A percentile compares a stretch with the other conserved stretches of the same genome.
These are phyloP conservation scores for Ramaria rubella DNA, from an alignment of 768 basidiomycete species.

Conservation along the genomic window DNA sequence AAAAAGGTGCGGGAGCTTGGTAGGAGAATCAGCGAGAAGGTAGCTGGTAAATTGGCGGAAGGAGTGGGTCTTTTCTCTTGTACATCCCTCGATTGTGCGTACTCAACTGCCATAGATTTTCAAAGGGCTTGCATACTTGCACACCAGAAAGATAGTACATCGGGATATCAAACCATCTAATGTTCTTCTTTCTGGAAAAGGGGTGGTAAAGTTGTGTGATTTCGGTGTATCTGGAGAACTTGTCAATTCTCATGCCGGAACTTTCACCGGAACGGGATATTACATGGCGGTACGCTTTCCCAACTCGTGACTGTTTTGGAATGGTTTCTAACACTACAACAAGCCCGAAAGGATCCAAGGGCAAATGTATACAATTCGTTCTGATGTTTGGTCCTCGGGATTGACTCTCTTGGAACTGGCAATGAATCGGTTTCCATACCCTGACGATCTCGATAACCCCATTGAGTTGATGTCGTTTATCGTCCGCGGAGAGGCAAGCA, in stretches of 20 bases:
- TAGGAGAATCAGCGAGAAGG: constrained; percentile 76
- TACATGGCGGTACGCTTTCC: constrained; percentile 87
- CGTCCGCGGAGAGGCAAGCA: constrained; percentile 64
- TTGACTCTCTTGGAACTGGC: constrained; percentile 92
- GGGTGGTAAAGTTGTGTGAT: constrained; percentile 87
- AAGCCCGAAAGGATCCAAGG: constrained; percentile 96
- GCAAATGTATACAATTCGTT: constrained; percentile 85
- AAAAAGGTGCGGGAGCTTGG: constrained; percentile 75
- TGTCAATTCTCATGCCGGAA: constrained; percentile 84
- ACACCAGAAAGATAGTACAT: constrained; percentile 88
- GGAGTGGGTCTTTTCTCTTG: constrained; percentile 51
- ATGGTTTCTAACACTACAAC: too few species aligned
- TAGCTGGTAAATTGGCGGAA: constrained; percentile 88
- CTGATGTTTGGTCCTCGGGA: constrained; percentile 98
- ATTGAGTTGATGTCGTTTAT: constrained; percentile 94
- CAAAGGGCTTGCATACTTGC: constrained; percentile 90
- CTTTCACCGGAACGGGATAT: constrained; percentile 95
- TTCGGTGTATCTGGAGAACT: constrained; percentile 98
- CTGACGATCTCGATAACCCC: constrained; percentile 73
- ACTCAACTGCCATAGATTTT: constrained; percentile 48
- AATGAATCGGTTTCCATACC: constrained; percentile 92
- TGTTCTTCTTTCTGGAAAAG: constrained; percentile 82
- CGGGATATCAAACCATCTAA: constrained; percentile 95
- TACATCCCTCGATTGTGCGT: background rate
- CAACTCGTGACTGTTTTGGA: too few species aligned